phyloP scores from a whole-genome alignment of 2,329 filamentous ascomycete genomes.

The Epichloe glyceriae region DNA sequence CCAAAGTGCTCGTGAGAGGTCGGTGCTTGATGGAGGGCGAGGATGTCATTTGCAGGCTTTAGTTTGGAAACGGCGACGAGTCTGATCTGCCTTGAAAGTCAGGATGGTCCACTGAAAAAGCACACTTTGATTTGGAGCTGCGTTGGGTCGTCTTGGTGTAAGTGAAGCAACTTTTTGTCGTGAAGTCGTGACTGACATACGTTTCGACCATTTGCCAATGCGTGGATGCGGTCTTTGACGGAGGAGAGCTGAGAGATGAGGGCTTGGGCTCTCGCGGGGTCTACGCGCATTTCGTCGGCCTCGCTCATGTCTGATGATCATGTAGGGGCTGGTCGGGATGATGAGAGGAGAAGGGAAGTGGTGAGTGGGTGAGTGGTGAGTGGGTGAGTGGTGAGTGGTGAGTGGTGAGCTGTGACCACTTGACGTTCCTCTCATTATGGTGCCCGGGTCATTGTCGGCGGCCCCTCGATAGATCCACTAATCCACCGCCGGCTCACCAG shows the following conservation, averaged over 20 bases:
- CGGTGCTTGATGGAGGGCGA: constrained; percentile 59
- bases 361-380: too few species aligned
- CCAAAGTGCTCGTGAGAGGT: constrained; percentile 67
- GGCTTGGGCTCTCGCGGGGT: constrained; percentile 45
- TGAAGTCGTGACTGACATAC: constrained; percentile 26
- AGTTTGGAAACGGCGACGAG: constrained; percentile 93
- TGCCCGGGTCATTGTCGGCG: constrained; percentile 7
- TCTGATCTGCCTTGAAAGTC: constrained; percentile 43
- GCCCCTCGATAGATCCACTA: too few species aligned
- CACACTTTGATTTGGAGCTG: background rate
- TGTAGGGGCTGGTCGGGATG: background rate
- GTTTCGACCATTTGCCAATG: constrained; percentile 38
- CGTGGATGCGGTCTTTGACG: constrained; percentile 44
- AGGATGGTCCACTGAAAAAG: background rate
- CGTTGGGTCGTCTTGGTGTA: background rate
- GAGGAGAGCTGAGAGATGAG: constrained; percentile 49
- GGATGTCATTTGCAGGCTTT: constrained; percentile 83
- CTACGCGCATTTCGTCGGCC: constrained; percentile 44
- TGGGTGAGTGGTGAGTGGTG: too few species aligned
- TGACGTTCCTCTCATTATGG: background rate
- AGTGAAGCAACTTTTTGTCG: background rate
- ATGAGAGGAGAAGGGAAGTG: background rate
- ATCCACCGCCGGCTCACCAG: background rate
- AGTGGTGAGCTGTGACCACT: background rate
- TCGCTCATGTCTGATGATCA: constrained; percentile 27